Conservation (phyloP, 257 asterid genomes). For the Penstemon barbatus region DNA sequence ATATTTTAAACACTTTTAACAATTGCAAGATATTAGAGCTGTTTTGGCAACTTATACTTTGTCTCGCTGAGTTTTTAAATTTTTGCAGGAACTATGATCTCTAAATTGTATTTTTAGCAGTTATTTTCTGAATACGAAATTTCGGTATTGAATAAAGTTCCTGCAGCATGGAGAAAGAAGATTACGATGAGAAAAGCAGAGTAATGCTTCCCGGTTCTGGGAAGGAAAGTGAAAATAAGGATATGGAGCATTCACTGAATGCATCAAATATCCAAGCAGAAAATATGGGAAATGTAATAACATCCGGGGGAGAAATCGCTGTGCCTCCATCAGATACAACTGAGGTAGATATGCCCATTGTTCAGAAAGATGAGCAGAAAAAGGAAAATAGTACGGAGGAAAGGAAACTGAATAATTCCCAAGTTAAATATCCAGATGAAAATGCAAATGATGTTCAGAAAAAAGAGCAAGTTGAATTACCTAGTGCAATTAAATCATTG, state of each 20-base stretch:
- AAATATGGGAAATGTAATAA: constrained; percentile 29
- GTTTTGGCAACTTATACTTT: too few species aligned
- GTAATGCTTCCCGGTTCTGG: too few species aligned
- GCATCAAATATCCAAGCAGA: constrained; percentile 21
- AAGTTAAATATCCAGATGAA: constrained; percentile 29
- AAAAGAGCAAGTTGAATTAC: constrained; percentile 29
- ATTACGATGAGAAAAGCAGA: too few species aligned
- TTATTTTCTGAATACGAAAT: too few species aligned
- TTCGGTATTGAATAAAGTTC: too few species aligned
- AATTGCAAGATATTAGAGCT: too few species aligned
- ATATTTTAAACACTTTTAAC: not conserved
- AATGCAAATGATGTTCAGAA: constrained; percentile 31
- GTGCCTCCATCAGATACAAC: constrained; percentile 15
- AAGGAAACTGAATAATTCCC: constrained; percentile 27
- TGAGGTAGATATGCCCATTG: constrained; percentile 19
- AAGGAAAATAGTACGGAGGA: constrained; percentile 29
- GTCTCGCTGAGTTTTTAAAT: too few species aligned
- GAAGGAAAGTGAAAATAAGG: too few species aligned
- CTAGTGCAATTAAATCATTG: constrained; percentile 20
- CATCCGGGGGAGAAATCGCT: constrained; percentile 19
- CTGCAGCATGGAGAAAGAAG: too few species aligned
- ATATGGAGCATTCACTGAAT: not conserved
- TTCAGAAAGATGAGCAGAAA: constrained; percentile 27
- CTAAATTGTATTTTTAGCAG: too few species aligned
- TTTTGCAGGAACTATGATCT: too few species aligned